Conservation (phyloP, 2,329 filamentous ascomycete species). For the Xylaria digitata region DNA sequence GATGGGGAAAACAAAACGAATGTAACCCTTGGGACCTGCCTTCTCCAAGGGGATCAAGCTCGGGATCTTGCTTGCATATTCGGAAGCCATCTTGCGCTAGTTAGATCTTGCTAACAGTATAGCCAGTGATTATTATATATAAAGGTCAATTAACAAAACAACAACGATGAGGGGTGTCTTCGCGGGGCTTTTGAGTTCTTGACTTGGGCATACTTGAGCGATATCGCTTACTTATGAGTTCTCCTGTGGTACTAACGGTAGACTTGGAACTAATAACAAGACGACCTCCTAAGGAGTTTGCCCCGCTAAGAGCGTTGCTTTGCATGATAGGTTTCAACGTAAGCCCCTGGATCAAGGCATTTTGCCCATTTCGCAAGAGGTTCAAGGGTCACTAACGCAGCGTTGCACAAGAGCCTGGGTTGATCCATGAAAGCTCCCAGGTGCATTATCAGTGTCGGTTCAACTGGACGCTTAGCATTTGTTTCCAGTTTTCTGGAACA, state of each 20-base stretch:
- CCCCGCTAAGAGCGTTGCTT: conserved; percentile 25
- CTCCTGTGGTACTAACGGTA: background rate
- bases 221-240: conserved; percentile 25
- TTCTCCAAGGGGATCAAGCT: conserved; percentile 49
- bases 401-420: background rate
- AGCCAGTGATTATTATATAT: conserved; percentile 2
- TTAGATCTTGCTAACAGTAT: conserved; percentile 16
- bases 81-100: conserved; percentile 37
- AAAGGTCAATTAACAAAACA: conserved; percentile 5
- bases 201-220: conserved; percentile 21
- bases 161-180: conserved; percentile 11
- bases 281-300: background rate
- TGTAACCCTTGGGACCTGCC: conserved; percentile 51
- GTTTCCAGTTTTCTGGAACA: conserved; percentile 22
- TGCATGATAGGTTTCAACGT: conserved; percentile 22
- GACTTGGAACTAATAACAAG: conserved; percentile 1
- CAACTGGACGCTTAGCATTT: conserved; percentile 9
- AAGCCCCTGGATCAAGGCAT: conserved; percentile 6
- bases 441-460: conserved; percentile 10
- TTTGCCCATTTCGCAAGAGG: conserved; percentile 16
- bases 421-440: conserved; percentile 11
- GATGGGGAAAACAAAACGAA: conserved; percentile 52
- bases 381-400: conserved; percentile 11
- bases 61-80: conserved; percentile 39
- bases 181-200: conserved; percentile 2